Percentiles rank a stretch among this genome's conserved stretches.
Conservation (phyloP, 164 flowering plant genomes). For the Stephania cephalantha region DNA sequence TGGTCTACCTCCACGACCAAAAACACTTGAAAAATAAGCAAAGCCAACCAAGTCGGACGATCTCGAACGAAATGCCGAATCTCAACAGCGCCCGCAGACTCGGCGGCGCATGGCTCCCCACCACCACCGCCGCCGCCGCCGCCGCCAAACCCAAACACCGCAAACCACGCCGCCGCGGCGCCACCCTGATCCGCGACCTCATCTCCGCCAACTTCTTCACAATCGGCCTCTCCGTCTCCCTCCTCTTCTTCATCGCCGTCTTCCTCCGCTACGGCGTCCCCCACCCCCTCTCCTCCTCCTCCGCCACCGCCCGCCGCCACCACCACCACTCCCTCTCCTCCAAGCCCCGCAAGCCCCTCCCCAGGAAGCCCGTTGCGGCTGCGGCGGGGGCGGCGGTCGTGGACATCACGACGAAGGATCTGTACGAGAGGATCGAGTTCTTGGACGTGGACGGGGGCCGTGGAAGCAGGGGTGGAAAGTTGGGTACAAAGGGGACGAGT, state of each 20-base stretch:
- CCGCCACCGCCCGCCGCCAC: slow-evolving; percentile 41
- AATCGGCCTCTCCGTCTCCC: slow-evolving; percentile 55
- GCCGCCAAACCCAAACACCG: slow-evolving; percentile 42
- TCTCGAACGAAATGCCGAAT: too few species aligned
- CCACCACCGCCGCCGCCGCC: slow-evolving; percentile 32
- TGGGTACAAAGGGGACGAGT: slow-evolving; percentile 66
- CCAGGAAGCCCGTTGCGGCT: slow-evolving; percentile 16
- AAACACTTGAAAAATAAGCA: too few species aligned
- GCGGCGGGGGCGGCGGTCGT: slow-evolving; percentile 35
- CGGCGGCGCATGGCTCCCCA: slow-evolving; percentile 28
- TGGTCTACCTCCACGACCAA: too few species aligned
- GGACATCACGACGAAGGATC: slow-evolving; percentile 81
- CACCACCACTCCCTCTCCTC: slow-evolving; percentile 43
- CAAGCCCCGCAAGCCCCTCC: slow-evolving; percentile 7
- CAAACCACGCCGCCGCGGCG: slow-evolving; percentile 40
- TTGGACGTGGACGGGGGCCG: slow-evolving; percentile 79
- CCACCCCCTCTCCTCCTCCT: slow-evolving; percentile 29
- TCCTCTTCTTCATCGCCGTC: slow-evolving; percentile 52
- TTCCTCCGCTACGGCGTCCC: slow-evolving; percentile 29
- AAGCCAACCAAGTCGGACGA: too few species aligned
- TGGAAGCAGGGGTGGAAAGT: slow-evolving; percentile 98
- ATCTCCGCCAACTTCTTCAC: slow-evolving; percentile 59
- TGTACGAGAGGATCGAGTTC: slow-evolving; percentile 87
- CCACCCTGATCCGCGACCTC: slow-evolving; percentile 41
- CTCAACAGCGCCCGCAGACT: not conserved